Percentiles rank a stretch among this genome's conserved stretches.
Conservation (phyloP, 73 alveolate genomes). For the Tetrahymena malaccensis region DNA sequence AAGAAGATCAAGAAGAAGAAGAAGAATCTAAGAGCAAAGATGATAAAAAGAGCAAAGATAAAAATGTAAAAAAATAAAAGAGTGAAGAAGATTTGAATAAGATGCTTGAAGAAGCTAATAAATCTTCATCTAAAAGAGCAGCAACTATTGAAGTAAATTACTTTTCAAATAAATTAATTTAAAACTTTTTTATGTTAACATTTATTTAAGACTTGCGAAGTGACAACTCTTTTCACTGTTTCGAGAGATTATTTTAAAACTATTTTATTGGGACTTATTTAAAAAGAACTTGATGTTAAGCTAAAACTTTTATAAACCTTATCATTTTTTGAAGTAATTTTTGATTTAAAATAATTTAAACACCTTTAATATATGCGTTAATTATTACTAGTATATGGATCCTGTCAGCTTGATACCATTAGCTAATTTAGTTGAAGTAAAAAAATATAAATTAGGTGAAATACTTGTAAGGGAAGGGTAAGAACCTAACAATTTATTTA, state of each 20-base stretch:
- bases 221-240: slow-evolving; percentile 16
- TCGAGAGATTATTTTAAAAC: slow-evolving; percentile 32
- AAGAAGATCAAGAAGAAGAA: slow-evolving; percentile 8
- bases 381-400: neutral
- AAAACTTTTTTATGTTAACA: neutral
- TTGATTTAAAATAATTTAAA: neutral
- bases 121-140: slow-evolving; percentile 21
- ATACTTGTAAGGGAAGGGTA: slow-evolving; percentile 24
- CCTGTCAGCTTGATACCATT: slow-evolving; percentile 29
- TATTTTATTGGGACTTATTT: slow-evolving; percentile 14
- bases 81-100: slow-evolving; percentile 8
- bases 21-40: neutral
- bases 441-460: slow-evolving; percentile 21
- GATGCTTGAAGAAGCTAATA: slow-evolving; percentile 3
- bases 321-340: slow-evolving; percentile 33
- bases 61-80: neutral
- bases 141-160: slow-evolving; percentile 22
- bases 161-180: neutral
- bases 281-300: slow-evolving; percentile 37
- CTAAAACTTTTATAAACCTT: slow-evolving; percentile 3
- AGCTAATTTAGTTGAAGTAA: slow-evolving; percentile 31
- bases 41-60: neutral
- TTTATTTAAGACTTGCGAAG: neutral
- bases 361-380: neutral
- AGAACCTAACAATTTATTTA: slow-evolving; percentile 9